Percentiles rank a stretch among this genome's conserved stretches.
phyloP scores from a whole-genome alignment of 2,329 filamentous ascomycete genomes.

The Trichoderma oligosporum region DNA sequence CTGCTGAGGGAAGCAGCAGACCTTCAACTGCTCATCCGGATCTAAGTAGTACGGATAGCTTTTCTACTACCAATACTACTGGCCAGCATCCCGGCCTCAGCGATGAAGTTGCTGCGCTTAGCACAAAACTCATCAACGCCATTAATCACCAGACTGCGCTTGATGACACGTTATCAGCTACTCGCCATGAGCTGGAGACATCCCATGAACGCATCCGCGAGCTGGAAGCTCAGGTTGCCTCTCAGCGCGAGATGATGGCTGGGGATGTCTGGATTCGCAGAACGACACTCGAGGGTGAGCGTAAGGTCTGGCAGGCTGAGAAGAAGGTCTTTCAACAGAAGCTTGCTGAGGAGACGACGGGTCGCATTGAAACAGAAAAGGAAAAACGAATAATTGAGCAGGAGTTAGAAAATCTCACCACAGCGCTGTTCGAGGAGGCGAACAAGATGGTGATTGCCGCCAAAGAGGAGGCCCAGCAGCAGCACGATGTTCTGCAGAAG shows the following conservation, averaged over 20 bases:
- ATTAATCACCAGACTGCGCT: slow-evolving; percentile 94
- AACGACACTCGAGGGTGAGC: slow-evolving; percentile 70
- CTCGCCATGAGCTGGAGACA: slow-evolving; percentile 76
- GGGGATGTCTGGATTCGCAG: slow-evolving; percentile 73
- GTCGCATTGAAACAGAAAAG: slow-evolving; percentile 63
- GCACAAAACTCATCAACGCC: slow-evolving; percentile 92
- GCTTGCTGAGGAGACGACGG: slow-evolving; percentile 61
- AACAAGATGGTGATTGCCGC: slow-evolving; percentile 94
- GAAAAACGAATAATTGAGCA: slow-evolving; percentile 88
- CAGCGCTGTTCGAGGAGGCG: slow-evolving; percentile 94
- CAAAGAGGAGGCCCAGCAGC: slow-evolving; percentile 80
- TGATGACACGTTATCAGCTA: slow-evolving; percentile 80
- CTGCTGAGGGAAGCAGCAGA: slow-evolving; percentile 34
- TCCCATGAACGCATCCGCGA: slow-evolving; percentile 63
- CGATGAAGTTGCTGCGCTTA: slow-evolving; percentile 81
- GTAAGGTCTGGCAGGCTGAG: slow-evolving; percentile 55
- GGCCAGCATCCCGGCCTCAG: slow-evolving; percentile 54
- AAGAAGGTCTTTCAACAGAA: slow-evolving; percentile 56
- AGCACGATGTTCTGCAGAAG: slow-evolving; percentile 75
- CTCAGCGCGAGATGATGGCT: slow-evolving; percentile 67
- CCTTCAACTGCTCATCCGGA: slow-evolving; percentile 15
- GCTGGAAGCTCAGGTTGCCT: slow-evolving; percentile 63
- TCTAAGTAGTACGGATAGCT: neutral
- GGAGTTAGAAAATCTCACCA: slow-evolving; percentile 85
- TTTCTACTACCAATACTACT: slow-evolving; percentile 21